Base-by-base conservation (phyloP, 768 basidiomycete genomes). In the Dioszegia crocea region DNA sequence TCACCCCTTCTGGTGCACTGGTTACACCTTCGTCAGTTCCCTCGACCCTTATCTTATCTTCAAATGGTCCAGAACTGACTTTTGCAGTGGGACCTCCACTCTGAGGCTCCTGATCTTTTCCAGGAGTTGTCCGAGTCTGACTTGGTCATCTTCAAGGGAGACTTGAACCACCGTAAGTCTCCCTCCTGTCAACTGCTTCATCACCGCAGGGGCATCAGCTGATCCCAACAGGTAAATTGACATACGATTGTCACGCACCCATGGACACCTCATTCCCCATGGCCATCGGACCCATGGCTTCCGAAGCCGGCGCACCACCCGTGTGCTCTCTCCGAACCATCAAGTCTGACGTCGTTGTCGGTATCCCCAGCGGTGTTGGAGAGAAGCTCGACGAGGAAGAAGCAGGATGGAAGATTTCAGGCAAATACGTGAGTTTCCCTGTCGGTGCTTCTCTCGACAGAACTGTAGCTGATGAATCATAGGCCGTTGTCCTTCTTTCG, bases 371-470 rank as follows among this genome's bases (percentile, higher is more conserved):
- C 4, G 76, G 76, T 21, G 73, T 84, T 36, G 89, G 89, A 2
- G 87, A 89, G 75, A 82, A 81, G 57, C 80, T 96, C n/a, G 89
- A 94, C 76, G 81, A 87, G 68, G 81, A 83, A 26, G 91, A 96
- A 71, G 85, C 88, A 17, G 93, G 93, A 49, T 97, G 93, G 93
- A 93, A 91, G 80, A 94, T 96, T 70, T 89, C 88, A 49, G 91
- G 91, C 46, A 92, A 93, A 89, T 93, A 91, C 71, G 91, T 91
- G 75, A 79, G 89, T 82, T 21, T n/a, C 30, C 52, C 43, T n/a
- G n/a, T n/a, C n/a, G n/a, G n/a, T n/a, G n/a, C n/a, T n/a, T n/a
- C n/a, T n/a, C n/a, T n/a, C n/a, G n/a, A n/a, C n/a, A n/a, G n/a
- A n/a, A 29, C 2, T 4, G 4, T 29, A 56, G 23, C 43, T 55